These are phyloP conservation scores for Leonotis leonurus DNA, from an alignment of 257 asterid species.

Conservation along the genomic window DNA sequence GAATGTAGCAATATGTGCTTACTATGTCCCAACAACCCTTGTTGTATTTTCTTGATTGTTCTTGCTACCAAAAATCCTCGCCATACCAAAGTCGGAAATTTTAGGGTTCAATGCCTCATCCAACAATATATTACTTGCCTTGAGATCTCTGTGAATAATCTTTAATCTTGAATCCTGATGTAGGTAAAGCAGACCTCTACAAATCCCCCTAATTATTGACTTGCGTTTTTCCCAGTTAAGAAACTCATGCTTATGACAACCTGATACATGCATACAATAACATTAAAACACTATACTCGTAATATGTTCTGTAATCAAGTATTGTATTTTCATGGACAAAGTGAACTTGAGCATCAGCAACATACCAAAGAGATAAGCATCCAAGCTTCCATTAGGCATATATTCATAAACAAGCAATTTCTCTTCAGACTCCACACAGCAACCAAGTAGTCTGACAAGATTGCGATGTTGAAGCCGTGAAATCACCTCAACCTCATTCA, in stretches of 20 bases:
- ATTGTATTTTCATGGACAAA: not conserved
- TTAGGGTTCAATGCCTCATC: conserved; percentile 10
- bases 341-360: not conserved
- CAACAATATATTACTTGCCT: conserved; percentile 13
- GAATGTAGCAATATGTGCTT: not conserved
- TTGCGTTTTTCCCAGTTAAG: conserved; percentile 29
- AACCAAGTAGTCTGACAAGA: conserved; percentile 34
- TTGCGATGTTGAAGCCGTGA: conserved; percentile 33
- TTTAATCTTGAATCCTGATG: conserved; percentile 29
- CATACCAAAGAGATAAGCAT: conserved; percentile 29
- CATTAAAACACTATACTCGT: not conserved
- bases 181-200: conserved; percentile 35
- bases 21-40: conserved; percentile 18
- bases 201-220: conserved; percentile 29
- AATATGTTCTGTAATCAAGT: not conserved
- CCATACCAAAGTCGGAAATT: conserved; percentile 13
- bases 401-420: conserved; percentile 35
- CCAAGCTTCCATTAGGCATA: conserved; percentile 38
- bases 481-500: conserved; percentile 37
- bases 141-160: conserved; percentile 22
- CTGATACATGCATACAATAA: conserved; percentile 1
- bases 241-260: conserved; percentile 1
- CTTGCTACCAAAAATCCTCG: conserved; percentile 15
- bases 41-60: conserved; percentile 7
- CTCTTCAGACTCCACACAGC: conserved; percentile 32